Conservation (phyloP, 108 stramenopile species). For the Cyclotella choctawhatcheeana region DNA sequence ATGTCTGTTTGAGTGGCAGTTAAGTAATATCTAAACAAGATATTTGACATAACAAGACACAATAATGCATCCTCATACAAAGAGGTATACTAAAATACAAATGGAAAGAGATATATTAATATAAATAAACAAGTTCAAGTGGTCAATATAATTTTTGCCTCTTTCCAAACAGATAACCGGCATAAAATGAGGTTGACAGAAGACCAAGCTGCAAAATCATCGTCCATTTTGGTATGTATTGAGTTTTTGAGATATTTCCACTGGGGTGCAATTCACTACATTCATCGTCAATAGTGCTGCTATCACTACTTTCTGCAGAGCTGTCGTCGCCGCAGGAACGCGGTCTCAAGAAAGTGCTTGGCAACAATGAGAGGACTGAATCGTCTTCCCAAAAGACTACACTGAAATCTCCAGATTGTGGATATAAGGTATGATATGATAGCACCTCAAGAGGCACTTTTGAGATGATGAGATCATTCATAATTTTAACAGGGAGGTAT, state of each 20-base stretch:
- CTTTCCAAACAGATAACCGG: not conserved
- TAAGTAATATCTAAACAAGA: too few species aligned
- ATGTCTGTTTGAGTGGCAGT: not conserved
- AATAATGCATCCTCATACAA: too few species aligned
- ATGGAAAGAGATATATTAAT: too few species aligned
- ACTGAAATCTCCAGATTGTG: slow-evolving; percentile 29
- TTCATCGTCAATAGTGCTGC: slow-evolving; percentile 2
- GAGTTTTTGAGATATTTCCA: too few species aligned
- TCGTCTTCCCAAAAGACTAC: slow-evolving; percentile 47
- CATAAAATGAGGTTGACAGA: not conserved
- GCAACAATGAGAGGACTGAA: slow-evolving; percentile 36
- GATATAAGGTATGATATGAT: slow-evolving; percentile 50
- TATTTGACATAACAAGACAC: too few species aligned
- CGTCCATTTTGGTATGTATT: too few species aligned
- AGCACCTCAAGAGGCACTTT: slow-evolving; percentile 34
- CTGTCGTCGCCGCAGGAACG: slow-evolving; percentile 2
- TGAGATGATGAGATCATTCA: slow-evolving; percentile 20
- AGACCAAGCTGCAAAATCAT: not conserved
- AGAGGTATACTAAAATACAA: too few species aligned
- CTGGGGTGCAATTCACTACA: not conserved
- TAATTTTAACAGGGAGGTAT: slow-evolving; percentile 33
- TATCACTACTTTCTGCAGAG: slow-evolving; percentile 1
- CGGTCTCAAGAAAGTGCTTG: slow-evolving; percentile 31
- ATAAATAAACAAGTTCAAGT: too few species aligned
- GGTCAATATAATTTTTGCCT: too few species aligned